Evolutionary conservation across 495 filamentous ascomycete genomes (phyloP).

Genomic region (Apiosordaria backusii): DNA sequence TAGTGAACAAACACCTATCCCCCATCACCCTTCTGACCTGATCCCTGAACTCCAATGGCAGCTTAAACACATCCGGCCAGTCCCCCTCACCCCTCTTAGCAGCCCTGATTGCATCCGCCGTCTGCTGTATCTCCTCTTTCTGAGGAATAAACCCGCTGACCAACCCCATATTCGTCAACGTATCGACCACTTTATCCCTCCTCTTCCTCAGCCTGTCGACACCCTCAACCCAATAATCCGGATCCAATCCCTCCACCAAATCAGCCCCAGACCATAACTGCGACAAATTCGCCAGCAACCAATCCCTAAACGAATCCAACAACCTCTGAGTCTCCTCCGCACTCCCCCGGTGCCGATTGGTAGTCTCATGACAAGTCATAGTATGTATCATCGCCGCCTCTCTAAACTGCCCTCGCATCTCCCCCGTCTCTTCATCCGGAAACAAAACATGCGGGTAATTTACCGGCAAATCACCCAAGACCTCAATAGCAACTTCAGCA

Average conservation of each 20-base stretch:
- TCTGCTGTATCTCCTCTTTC: neutral
- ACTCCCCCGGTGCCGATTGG: slow-evolving; percentile 4
- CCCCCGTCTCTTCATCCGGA: neutral
- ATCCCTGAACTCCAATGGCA: slow-evolving; percentile 12
- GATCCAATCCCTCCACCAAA: slow-evolving; percentile 3
- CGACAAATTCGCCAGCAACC: slow-evolving; percentile 8
- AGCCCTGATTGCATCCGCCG: neutral
- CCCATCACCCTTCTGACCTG: slow-evolving; percentile 12
- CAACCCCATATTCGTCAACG: neutral
- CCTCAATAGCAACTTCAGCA: neutral
- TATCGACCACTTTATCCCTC: neutral
- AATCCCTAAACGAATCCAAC: neutral
- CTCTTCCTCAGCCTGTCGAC: neutral
- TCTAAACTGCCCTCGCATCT: slow-evolving; percentile 3
- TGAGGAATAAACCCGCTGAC: slow-evolving; percentile 3
- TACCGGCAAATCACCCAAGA: slow-evolving; percentile 5
- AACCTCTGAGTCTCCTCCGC: neutral
- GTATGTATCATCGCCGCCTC: slow-evolving; percentile 14
- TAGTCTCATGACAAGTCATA: slow-evolving; percentile 7
- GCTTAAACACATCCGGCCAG: slow-evolving; percentile 7
- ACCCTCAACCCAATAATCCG: neutral
- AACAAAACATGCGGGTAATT: slow-evolving; percentile 2
- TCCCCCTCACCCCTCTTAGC: slow-evolving; percentile 10
- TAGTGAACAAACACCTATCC: slow-evolving; percentile 9
- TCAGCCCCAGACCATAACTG: slow-evolving; percentile 6